Conservation (phyloP, 139 green algal species). For the Chlamydomonas sp. region DNA sequence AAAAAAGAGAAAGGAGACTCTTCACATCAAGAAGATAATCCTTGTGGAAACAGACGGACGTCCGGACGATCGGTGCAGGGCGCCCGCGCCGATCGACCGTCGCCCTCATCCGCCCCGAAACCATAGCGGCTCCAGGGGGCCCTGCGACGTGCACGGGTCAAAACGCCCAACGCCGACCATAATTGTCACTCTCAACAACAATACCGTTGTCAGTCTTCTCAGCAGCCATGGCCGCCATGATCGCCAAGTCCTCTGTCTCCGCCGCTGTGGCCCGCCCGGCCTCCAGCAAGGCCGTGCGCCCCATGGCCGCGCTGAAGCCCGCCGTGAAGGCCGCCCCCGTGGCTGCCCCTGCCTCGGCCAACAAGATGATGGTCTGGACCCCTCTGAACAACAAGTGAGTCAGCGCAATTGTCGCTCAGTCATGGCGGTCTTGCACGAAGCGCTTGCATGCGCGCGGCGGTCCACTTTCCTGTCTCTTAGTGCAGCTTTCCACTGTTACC, state of each 20-base stretch:
- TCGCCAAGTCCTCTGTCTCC: slow-evolving; percentile 38
- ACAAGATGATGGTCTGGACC: slow-evolving; percentile 84
- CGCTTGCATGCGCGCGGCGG: neutral
- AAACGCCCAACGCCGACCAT: too few relatives aligned
- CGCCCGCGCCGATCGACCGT: too few relatives aligned
- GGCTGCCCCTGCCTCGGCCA: slow-evolving; percentile 69
- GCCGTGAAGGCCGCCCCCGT: slow-evolving; percentile 39
- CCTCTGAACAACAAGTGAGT: slow-evolving; percentile 86
- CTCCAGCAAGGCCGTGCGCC: slow-evolving; percentile 3
- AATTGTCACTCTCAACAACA: too few relatives aligned
- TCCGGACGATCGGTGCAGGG: too few relatives aligned
- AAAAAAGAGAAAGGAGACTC: too few relatives aligned
- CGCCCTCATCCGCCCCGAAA: too few relatives aligned
- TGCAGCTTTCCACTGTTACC: neutral
- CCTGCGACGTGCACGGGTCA: too few relatives aligned
- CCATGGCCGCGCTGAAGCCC: slow-evolving; percentile 37
- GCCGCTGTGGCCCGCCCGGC: slow-evolving; percentile 25
- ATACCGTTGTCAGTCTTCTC: neutral
- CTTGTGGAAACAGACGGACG: too few relatives aligned
- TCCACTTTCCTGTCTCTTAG: neutral
- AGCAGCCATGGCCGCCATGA: slow-evolving; percentile 37
- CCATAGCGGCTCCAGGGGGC: too few relatives aligned
- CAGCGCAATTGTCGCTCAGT: neutral
- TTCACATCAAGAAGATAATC: too few relatives aligned
- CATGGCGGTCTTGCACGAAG: too few relatives aligned